A percentile compares a stretch with the other conserved stretches of the same genome.
Evolutionary conservation across 768 basidiomycete species (phyloP).

Genomic region (Russula ochroleuca): DNA sequence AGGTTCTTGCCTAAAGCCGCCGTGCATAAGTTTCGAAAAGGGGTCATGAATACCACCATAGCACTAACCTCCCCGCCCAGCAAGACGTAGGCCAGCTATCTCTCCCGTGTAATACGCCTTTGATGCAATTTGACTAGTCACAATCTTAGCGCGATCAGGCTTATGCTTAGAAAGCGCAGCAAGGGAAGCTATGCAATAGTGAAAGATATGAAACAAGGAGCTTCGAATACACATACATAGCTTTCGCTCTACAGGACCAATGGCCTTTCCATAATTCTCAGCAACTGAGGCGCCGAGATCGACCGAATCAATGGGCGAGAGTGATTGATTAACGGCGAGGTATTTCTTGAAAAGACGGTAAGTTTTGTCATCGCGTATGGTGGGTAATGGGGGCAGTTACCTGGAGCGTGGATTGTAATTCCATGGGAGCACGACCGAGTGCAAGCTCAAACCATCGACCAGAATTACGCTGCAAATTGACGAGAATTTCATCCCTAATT

Average conservation of each 20-base stretch:
- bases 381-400: constrained; percentile 37
- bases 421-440: constrained; percentile 83
- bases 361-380: not conserved
- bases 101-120: constrained; percentile 91
- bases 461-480: constrained; percentile 67
- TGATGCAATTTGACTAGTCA: constrained; percentile 82
- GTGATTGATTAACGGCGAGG: constrained; percentile 66
- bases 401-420: constrained; percentile 89
- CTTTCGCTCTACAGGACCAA: constrained; percentile 72
- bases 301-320: constrained; percentile 65
- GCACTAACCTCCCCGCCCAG: constrained; percentile 57
- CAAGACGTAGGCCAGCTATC: constrained; percentile 71
- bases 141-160: constrained; percentile 73
- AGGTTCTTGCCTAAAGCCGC: constrained; percentile 48
- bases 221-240: constrained; percentile 48
- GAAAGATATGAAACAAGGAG: not conserved
- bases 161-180: constrained; percentile 56
- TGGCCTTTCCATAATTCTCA: constrained; percentile 75
- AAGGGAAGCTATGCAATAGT: constrained; percentile 46
- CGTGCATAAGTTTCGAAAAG: not conserved
- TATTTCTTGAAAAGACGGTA: constrained; percentile 63
- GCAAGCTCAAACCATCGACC: constrained; percentile 84
- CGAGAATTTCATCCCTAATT: constrained; percentile 79
- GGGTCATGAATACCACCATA: not conserved
- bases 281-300: constrained; percentile 93